A percentile compares a stretch with the other conserved stretches of the same genome.
phyloP scores from a whole-genome alignment of 805 yeast species.

The Brettanomyces custersianus region DNA sequence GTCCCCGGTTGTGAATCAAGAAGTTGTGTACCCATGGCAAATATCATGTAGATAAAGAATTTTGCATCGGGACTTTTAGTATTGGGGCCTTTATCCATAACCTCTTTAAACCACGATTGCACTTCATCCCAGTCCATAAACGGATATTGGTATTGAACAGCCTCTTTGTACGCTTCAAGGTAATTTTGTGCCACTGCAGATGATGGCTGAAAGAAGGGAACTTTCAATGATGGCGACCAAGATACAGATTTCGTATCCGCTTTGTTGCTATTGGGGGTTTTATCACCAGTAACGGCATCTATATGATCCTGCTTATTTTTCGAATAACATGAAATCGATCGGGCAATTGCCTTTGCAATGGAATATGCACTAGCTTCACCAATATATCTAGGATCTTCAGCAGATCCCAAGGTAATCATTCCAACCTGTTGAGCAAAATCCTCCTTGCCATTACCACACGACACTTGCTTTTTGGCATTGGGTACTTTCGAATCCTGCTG shows the following conservation, averaged over 20 bases:
- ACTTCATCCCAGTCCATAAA: conserved; percentile 25
- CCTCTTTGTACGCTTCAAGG: conserved; percentile 17
- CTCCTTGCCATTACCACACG: no score
- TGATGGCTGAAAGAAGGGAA: background rate
- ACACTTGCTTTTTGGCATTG: no score
- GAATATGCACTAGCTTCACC: conserved; percentile 27
- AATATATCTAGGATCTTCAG: conserved; percentile 21
- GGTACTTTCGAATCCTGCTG: no score
- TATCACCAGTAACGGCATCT: background rate
- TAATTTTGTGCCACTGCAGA: conserved; percentile 9
- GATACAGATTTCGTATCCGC: background rate
- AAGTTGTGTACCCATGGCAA: conserved; percentile 24
- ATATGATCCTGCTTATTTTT: no score
- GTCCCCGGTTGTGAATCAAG: conserved; percentile 6
- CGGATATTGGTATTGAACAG: conserved; percentile 29
- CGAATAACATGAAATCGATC: conserved; percentile 10
- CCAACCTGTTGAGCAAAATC: conserved; percentile 23
- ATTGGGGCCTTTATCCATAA: conserved; percentile 8
- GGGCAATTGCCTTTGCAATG: conserved; percentile 22
- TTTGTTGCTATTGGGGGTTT: background rate
- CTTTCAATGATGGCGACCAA: no score
- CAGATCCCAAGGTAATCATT: conserved; percentile 22
- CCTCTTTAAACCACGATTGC: conserved; percentile 12
- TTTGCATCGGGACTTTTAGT: background rate
- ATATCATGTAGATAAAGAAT: conserved; percentile 25